Evolutionary conservation across 805 yeast genomes (phyloP), one percentile per base, ranked within the genome.

Genomic region (Candida dendrica): DNA sequence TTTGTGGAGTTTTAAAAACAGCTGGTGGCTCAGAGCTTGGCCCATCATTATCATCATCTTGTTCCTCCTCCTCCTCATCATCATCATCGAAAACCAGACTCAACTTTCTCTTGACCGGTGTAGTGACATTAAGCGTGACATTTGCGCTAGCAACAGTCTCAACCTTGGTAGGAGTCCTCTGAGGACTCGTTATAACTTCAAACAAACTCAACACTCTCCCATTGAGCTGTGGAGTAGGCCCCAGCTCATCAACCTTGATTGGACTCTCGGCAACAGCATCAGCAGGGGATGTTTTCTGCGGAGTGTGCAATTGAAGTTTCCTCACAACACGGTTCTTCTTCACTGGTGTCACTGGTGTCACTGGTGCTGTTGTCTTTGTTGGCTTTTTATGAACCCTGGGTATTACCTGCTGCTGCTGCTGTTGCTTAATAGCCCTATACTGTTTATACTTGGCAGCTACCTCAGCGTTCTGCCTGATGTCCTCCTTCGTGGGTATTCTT

Each of bases 221-320:
- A 46, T 81, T 71, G 9, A 86, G 71, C 51, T 87, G 95, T 0
- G 96, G 96, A 0, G 96, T 87, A 1, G 96, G 96, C 0, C 95
- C 95, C 11, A 86, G 56, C 45, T 78, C 84, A 0, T 52, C 39
- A 7, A 45, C 40, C 5, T 24, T 18, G 3, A 37, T 16, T 9
- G 45, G 49, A 27, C 29, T 24, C 19, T 42, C 45, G 4, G 30
- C n/a, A 27, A 27, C n/a, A 27, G 47, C 37, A 2, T 27, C 29
- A 4, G 44, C 34, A 9, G 60, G 55, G 7, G 57, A 51, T 3
- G 58, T 50, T 39, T 50, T 49, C 26, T 50, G 50, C 8, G 57
- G 56, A 2, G 57, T 53, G 6, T 45, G 36, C 19, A 50, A 35
- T 16, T 49, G 9, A 19, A 37, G 22, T 9, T 29, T 40, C 38